Evolutionary conservation across 1,284 basidiomycete genomes (phyloP).

Genomic region (Ustilago trichophora): DNA sequence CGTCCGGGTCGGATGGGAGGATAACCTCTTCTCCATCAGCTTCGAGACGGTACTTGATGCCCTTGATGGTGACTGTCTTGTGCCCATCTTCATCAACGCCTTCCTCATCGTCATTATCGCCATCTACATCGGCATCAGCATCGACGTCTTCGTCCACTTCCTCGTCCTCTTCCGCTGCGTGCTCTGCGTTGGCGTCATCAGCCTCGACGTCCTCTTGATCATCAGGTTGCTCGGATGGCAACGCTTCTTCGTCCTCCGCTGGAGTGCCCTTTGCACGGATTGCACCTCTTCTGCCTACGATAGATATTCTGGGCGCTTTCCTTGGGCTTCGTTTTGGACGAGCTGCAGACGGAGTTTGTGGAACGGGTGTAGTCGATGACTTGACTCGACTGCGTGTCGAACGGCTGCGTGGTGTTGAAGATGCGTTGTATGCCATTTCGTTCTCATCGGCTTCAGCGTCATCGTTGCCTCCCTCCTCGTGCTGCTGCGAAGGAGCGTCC

Average conservation of each 20-base stretch:
- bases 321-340: conserved; percentile 23
- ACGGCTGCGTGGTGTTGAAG: conserved; percentile 26
- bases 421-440: conserved; percentile 3
- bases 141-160: conserved; percentile 17
- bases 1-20: conserved; percentile 83
- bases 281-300: conserved; percentile 10
- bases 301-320: conserved; percentile 18
- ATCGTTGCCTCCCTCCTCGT: conserved; percentile 4
- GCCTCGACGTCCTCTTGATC: conserved; percentile 17
- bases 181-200: background rate
- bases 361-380: conserved; percentile 24
- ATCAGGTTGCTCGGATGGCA: conserved; percentile 2
- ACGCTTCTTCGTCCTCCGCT: conserved; percentile 17
- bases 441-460: conserved; percentile 8
- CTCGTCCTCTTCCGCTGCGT: background rate
- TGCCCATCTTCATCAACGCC: conserved; percentile 41
- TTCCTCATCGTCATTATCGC: conserved; percentile 24
- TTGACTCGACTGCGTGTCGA: conserved; percentile 20
- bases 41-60: conserved; percentile 79
- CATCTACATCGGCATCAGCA: conserved; percentile 20
- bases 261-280: conserved; percentile 7
- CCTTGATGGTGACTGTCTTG: conserved; percentile 79
- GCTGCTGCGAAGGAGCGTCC: conserved; percentile 6
- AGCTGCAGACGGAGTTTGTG: conserved; percentile 12
- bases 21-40: conserved; percentile 87